Percentiles rank a stretch among this genome's conserved stretches.
Evolutionary conservation across 805 yeast species (phyloP).

Genomic region (Vanderwaltozyma polyspora): DNA sequence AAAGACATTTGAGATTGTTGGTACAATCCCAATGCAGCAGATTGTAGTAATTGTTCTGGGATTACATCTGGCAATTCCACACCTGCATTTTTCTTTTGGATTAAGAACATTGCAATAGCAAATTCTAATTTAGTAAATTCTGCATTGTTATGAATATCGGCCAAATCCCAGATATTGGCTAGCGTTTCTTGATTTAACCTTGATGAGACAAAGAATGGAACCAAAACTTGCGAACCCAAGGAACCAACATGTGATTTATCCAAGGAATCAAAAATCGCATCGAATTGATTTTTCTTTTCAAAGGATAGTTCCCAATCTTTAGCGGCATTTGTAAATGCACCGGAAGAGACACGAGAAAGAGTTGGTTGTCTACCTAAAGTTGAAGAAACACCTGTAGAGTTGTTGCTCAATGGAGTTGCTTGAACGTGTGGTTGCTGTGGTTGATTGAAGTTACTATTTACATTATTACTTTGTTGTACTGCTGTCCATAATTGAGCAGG

Average conservation of each 20-base stretch:
- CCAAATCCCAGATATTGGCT: slow-evolving; percentile 89
- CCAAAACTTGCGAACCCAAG: slow-evolving; percentile 71
- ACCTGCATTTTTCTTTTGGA: slow-evolving; percentile 76
- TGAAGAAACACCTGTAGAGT: slow-evolving; percentile 22
- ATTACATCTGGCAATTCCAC: slow-evolving; percentile 64
- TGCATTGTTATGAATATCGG: slow-evolving; percentile 83
- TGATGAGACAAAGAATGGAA: slow-evolving; percentile 79
- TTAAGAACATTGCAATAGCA: slow-evolving; percentile 86
- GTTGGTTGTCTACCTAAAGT: slow-evolving; percentile 28
- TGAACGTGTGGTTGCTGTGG: slow-evolving; percentile 4
- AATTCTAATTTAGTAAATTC: slow-evolving; percentile 72
- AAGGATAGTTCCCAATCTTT: slow-evolving; percentile 59
- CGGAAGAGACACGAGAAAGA: slow-evolving; percentile 19
- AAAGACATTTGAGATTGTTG: slow-evolving; percentile 20
- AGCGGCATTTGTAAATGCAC: slow-evolving; percentile 29
- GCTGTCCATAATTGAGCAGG: slow-evolving; percentile 38
- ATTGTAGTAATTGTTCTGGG: slow-evolving; percentile 48
- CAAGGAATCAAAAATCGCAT: slow-evolving; percentile 63
- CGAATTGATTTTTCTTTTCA: slow-evolving; percentile 66
- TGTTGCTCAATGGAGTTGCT: slow-evolving; percentile 18
- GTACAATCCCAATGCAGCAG: slow-evolving; percentile 24
- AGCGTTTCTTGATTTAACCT: slow-evolving; percentile 72
- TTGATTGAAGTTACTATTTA: slow-evolving; percentile 9
- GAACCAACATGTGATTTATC: slow-evolving; percentile 55
- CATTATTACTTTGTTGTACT: no score